phyloP scores from a whole-genome alignment of 208 protist species.

The Jaenimonas drosophilae region DNA sequence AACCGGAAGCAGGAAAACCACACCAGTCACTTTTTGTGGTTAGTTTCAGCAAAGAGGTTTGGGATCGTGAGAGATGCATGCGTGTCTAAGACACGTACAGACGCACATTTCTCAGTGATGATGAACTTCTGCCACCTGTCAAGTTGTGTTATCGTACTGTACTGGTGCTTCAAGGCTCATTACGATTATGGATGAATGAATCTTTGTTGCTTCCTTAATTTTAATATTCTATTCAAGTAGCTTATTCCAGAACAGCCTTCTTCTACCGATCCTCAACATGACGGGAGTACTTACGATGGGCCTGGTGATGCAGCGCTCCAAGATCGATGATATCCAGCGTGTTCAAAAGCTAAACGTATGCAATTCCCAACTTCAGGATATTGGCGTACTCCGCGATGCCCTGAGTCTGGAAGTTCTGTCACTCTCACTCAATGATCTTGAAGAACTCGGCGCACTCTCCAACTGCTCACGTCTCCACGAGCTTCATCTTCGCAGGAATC shows the following conservation, averaged over 20 bases:
- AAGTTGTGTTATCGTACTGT: too few relatives aligned
- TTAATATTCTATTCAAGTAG: constrained; percentile 10
- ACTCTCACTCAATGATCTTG: constrained; percentile 82
- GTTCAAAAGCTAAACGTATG: constrained; percentile 87
- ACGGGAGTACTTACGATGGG: constrained; percentile 76
- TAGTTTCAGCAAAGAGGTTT: constrained; percentile 69
- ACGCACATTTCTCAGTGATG: too few relatives aligned
- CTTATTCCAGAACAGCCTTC: background rate
- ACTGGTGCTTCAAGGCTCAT: too few relatives aligned
- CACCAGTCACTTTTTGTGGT: constrained; percentile 78
- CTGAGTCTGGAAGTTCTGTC: constrained; percentile 72
- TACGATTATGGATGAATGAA: too few relatives aligned
- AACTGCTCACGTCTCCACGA: constrained; percentile 56
- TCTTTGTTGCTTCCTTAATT: constrained; percentile 12
- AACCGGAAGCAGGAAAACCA: constrained; percentile 52
- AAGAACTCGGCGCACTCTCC: constrained; percentile 57
- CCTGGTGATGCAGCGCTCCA: constrained; percentile 74
- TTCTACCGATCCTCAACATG: constrained; percentile 19
- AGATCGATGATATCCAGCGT: constrained; percentile 64
- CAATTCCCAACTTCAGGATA: constrained; percentile 66
- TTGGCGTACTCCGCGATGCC: constrained; percentile 65
- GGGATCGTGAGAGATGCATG: constrained; percentile 58
- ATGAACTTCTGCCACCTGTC: too few relatives aligned
- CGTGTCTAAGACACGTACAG: too few relatives aligned
- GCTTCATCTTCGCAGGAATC: constrained; percentile 81